phyloP scores from a whole-genome alignment of 139 green algal species.

The Auxenochlorella pyrenoidosa region DNA sequence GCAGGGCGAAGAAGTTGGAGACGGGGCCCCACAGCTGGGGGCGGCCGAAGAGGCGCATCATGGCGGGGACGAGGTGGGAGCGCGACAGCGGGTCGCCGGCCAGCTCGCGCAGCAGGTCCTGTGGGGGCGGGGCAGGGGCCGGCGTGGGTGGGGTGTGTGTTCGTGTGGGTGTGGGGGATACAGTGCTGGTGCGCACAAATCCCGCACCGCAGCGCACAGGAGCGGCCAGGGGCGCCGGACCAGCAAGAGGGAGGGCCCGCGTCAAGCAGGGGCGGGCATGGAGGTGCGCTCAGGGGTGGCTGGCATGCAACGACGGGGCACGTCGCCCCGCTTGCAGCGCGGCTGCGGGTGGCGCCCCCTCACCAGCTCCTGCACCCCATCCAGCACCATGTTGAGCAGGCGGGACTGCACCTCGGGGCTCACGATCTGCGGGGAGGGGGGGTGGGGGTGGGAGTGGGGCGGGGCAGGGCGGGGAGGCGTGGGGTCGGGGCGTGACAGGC shows the following conservation, averaged over 20 bases:
- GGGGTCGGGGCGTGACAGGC: too few relatives aligned
- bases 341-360: too few relatives aligned
- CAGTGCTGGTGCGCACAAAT: too few relatives aligned
- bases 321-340: too few relatives aligned
- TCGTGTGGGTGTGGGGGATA: too few relatives aligned
- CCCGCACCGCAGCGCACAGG: too few relatives aligned
- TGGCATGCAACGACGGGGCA: too few relatives aligned
- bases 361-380: constrained; percentile 24
- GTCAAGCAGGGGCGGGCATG: too few relatives aligned
- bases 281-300: too few relatives aligned
- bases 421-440: constrained; percentile 5
- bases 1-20: constrained; percentile 29
- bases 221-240: too few relatives aligned
- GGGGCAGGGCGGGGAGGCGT: background rate
- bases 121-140: constrained; percentile 14
- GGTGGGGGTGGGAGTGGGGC: background rate
- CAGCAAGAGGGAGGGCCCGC: too few relatives aligned
- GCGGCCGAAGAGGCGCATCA: constrained; percentile 20
- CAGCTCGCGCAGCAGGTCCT: constrained; percentile 31
- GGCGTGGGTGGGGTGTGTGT: background rate
- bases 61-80: constrained; percentile 5
- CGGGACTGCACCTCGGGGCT: constrained; percentile 29
- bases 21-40: constrained; percentile 17
- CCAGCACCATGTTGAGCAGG: constrained; percentile 32
- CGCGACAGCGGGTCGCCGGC: background rate